phyloP scores from a whole-genome alignment of 192 early-diverging fungal species.

The Coemansia furcata region DNA sequence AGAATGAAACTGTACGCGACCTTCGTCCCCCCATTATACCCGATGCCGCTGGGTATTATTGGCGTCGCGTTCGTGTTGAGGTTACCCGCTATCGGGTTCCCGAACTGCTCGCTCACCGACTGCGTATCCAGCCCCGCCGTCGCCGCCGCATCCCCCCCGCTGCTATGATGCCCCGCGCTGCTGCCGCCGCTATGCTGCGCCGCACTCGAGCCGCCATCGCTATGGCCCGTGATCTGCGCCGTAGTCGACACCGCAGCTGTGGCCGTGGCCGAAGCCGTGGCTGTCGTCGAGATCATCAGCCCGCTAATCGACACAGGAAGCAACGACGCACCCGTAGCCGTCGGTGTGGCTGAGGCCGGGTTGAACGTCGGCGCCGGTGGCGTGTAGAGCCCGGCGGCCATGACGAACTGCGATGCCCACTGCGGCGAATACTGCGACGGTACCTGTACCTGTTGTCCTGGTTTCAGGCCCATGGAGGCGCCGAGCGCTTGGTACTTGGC shows the following conservation, averaged over 20 bases:
- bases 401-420: conserved; percentile 48
- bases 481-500: conserved; percentile 34
- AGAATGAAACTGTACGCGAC: background rate
- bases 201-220: background rate
- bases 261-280: background rate
- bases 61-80: conserved; percentile 21
- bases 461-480: conserved; percentile 28
- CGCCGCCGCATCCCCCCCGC: conserved; percentile 1
- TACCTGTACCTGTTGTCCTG: conserved; percentile 20
- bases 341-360: conserved; percentile 7
- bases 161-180: background rate
- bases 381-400: conserved; percentile 38
- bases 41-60: conserved; percentile 32
- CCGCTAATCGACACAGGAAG: background rate
- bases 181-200: too few species aligned
- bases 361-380: conserved; percentile 18
- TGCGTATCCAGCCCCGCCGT: conserved; percentile 11
- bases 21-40: conserved; percentile 17
- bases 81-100: conserved; percentile 41
- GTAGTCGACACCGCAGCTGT: background rate
- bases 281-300: background rate
- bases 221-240: background rate
- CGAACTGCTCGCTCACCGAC: conserved; percentile 16
- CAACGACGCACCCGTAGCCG: background rate
- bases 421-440: conserved; percentile 30